These are phyloP conservation scores for Aechmea fasciata DNA, from an alignment of 176 grass and related monocot genomes.

Conservation along the genomic window DNA sequence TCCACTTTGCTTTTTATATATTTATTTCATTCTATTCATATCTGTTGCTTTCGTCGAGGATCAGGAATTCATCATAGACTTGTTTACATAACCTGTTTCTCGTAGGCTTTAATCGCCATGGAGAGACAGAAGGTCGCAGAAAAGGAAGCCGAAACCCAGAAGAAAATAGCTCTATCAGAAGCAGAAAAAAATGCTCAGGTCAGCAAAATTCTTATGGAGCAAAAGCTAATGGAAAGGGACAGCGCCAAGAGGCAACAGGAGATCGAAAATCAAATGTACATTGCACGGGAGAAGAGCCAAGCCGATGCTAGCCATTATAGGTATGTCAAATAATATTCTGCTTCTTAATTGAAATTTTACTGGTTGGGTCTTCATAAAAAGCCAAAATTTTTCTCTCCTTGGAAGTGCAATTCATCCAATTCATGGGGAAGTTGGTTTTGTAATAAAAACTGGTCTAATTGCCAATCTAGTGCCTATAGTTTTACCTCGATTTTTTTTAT, in stretches of 20 bases:
- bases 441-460: too few species aligned
- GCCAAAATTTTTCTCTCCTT: neutral
- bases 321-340: constrained; percentile 20
- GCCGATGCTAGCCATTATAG: constrained; percentile 84
- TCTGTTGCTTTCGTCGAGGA: neutral
- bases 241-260: constrained; percentile 80
- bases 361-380: neutral
- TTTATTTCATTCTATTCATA: neutral
- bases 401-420: constrained; percentile 5
- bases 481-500: too few species aligned
- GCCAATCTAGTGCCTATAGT: too few species aligned
- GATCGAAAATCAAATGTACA: constrained; percentile 95
- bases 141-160: constrained; percentile 96
- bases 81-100: constrained; percentile 7
- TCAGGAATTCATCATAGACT: neutral
- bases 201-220: constrained; percentile 93
- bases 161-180: constrained; percentile 92
- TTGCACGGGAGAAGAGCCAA: constrained; percentile 67
- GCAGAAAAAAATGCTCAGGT: constrained; percentile 97
- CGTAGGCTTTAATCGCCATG: constrained; percentile 71
- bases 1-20: constrained; percentile 2
- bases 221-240: constrained; percentile 89
- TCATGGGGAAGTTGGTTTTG: too few species aligned
- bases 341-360: neutral
- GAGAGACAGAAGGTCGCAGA: constrained; percentile 96